phyloP scores from a whole-genome alignment of 2,329 filamentous ascomycete genomes.

The Amauroascus verrucosus region DNA sequence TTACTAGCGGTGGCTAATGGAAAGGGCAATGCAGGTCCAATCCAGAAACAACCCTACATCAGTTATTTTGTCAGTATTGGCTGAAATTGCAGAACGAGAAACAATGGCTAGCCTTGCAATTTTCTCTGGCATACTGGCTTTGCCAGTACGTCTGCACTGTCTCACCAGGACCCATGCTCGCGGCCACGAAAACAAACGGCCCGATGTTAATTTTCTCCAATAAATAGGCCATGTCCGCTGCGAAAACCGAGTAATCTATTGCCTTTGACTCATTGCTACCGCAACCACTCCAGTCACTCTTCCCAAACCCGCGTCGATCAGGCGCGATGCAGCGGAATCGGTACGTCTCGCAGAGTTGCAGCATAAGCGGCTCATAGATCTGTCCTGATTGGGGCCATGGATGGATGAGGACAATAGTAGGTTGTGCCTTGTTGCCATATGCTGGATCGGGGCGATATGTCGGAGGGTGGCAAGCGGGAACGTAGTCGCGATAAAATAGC shows the following conservation, averaged over 20 bases:
- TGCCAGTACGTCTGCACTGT: constrained; percentile 21
- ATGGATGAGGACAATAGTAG: constrained; percentile 23
- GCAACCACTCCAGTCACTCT: constrained; percentile 24
- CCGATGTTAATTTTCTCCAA: constrained; percentile 19
- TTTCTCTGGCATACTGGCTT: constrained; percentile 17
- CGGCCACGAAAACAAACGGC: constrained; percentile 21
- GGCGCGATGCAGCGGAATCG: constrained; percentile 24
- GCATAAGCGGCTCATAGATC: constrained; percentile 24
- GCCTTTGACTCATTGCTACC: constrained; percentile 10
- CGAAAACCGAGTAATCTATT: constrained; percentile 25
- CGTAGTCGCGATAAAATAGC: constrained; percentile 21
- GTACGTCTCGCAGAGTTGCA: constrained; percentile 22
- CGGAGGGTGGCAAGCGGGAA: constrained; percentile 16
- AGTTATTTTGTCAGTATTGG: neutral
- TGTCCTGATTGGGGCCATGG: constrained; percentile 25
- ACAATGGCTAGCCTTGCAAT: constrained; percentile 16
- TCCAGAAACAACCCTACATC: constrained; percentile 21
- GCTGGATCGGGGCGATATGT: constrained; percentile 12
- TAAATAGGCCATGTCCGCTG: constrained; percentile 21
- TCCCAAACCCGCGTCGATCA: constrained; percentile 25
- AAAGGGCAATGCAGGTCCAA: constrained; percentile 21
- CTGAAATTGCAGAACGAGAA: neutral
- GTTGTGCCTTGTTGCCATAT: constrained; percentile 12
- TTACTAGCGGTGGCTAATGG: constrained; percentile 18
- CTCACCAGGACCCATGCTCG: constrained; percentile 26